A percentile compares a stretch with the other conserved stretches of the same genome.
Evolutionary conservation across 2,329 filamentous ascomycete species (phyloP).

Genomic region (Aspergillus pseudonomiae): DNA sequence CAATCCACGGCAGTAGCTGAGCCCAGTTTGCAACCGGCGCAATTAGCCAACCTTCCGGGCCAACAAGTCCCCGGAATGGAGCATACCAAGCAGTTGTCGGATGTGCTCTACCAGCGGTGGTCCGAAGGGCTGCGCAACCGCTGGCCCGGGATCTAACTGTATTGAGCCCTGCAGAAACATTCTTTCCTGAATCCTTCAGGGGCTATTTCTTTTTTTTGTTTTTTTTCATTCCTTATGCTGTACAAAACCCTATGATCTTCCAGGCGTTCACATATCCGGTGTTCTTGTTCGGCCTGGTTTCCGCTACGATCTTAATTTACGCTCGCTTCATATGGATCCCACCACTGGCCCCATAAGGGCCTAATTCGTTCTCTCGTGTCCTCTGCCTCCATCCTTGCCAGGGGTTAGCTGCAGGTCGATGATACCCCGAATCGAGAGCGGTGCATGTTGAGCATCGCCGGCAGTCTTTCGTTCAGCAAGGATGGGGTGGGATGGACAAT

Average conservation of each 20-base stretch:
- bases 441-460: not conserved
- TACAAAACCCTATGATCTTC: constrained; percentile 4
- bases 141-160: constrained; percentile 56
- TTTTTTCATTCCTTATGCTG: constrained; percentile 12
- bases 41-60: constrained; percentile 55
- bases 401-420: constrained; percentile 18
- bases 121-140: constrained; percentile 75
- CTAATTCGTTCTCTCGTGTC: not conserved
- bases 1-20: constrained; percentile 50
- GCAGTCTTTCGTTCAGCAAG: not conserved
- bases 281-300: not conserved
- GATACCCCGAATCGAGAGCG: constrained; percentile 4
- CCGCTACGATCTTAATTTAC: constrained; percentile 3
- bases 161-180: not conserved
- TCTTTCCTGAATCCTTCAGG: constrained; percentile 1
- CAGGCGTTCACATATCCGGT: constrained; percentile 5
- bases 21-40: constrained; percentile 42
- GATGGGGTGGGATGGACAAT: not conserved
- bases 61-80: constrained; percentile 76
- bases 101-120: constrained; percentile 91
- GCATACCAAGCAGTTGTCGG: constrained; percentile 83
- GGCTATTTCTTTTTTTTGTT: not conserved
- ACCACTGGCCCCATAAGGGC: not conserved
- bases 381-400: constrained; percentile 1
- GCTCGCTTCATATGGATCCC: constrained; percentile 9